Evolutionary conservation across 176 grass and related monocot genomes (phyloP), one percentile per base, ranked within the genome.

Genomic region (Triticum monococcum): DNA sequence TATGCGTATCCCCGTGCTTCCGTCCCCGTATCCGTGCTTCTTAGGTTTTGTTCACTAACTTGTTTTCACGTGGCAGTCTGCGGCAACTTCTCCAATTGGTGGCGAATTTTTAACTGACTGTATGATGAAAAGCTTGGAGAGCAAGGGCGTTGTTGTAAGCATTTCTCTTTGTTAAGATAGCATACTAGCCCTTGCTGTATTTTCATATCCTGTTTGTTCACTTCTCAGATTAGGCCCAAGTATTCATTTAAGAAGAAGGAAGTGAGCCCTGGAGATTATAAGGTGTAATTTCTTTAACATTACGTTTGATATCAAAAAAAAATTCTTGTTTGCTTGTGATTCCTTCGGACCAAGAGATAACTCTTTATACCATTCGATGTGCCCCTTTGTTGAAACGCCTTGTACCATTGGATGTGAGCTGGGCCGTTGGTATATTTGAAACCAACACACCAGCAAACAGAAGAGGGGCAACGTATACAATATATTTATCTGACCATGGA

Each of bases 61-160:
- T 84, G n/a, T 77, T 60, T 92, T 73, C 9, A 83, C 35, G 64
- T 83, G 83, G 64, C 90, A 99, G 97, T 95, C 97, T 90, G 94
- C 92, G 48, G 31, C 72, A 24, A 96, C 92, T 79, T 99, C 97
- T 84, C 94, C 94, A 69, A 83, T 99, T 84, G 97, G 97, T 12
- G 97, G 97, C 85, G 97, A 99, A 88, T 96, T 99, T 85, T 88
- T 99, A 87, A 99, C 92, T 43, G 97, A 99, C 35, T 99, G 97
- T 88, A 99, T 99, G 97, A 93, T 99, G 92, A 99, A 91, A 93
- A 99, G 97, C 85, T 93, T 99, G 87, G 94, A 96, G 88, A 99
- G 90, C 90, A 99, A 97, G 85, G 97, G 94, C 5, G 33, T 93
- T 37, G 80, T 83, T 84, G 97, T 99, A 89, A 87, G 97, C 87